Percentiles rank a stretch among this genome's conserved stretches.
Evolutionary conservation across 2,329 filamentous ascomycete species (phyloP).

Genomic region (Elsinoe arachidis): DNA sequence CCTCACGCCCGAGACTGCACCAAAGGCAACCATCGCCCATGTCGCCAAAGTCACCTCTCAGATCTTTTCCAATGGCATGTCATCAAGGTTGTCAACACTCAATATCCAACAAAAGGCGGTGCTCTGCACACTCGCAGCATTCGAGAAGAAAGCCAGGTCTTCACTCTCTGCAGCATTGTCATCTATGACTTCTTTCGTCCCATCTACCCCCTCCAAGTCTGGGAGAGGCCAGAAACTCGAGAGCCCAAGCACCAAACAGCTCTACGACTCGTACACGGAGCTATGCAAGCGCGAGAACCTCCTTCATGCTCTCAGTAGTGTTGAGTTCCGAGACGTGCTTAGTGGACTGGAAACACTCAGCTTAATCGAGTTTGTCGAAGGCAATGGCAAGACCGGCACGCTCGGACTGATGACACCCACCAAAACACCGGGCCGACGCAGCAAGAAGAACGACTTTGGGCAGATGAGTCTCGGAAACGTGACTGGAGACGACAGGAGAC

Average conservation of each 20-base stretch:
- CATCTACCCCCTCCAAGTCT: conserved; percentile 35
- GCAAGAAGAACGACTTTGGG: conserved; percentile 41
- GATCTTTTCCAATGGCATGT: conserved; percentile 81
- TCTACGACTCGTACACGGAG: conserved; percentile 75
- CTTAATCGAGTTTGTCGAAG: conserved; percentile 61
- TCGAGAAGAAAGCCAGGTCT: conserved; percentile 66
- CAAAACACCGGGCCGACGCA: conserved; percentile 60
- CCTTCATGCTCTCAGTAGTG: conserved; percentile 77
- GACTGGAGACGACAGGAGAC: conserved; percentile 40
- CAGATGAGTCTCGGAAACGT: conserved; percentile 50
- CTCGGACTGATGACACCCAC: conserved; percentile 57
- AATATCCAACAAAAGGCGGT: conserved; percentile 97
- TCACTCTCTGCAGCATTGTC: conserved; percentile 17
- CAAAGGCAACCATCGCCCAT: conserved; percentile 80
- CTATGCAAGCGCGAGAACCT: conserved; percentile 83
- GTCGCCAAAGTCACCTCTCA: conserved; percentile 85
- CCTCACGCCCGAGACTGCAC: conserved; percentile 64
- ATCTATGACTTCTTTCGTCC: conserved; percentile 11
- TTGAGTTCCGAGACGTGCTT: conserved; percentile 90
- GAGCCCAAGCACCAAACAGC: conserved; percentile 64
- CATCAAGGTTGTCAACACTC: conserved; percentile 72
- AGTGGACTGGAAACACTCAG: conserved; percentile 82
- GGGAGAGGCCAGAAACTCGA: conserved; percentile 38
- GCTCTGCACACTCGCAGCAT: conserved; percentile 74
- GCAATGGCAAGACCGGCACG: conserved; percentile 54